These are phyloP conservation scores for Populus euphratica DNA, from an alignment of 345 rosid genomes.

Conservation along the genomic window DNA sequence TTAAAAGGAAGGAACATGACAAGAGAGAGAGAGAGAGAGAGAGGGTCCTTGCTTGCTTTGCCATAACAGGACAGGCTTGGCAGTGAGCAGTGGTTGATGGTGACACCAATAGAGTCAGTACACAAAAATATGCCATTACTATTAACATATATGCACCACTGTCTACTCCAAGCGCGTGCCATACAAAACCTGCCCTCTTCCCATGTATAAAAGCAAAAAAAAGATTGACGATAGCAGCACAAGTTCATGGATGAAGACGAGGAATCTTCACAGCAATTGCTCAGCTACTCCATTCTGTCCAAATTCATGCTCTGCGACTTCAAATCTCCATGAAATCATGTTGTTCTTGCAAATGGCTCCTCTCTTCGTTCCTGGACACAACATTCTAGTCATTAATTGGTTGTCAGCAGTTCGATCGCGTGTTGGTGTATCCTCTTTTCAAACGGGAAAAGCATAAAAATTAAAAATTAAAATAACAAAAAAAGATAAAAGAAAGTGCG, in stretches of 20 bases:
- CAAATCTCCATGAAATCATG: not conserved
- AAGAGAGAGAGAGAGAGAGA: constrained; percentile 9
- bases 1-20: not conserved
- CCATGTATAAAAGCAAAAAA: not conserved
- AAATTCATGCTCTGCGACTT: not conserved
- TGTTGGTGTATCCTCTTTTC: not conserved
- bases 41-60: constrained; percentile 12
- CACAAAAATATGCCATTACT: not conserved
- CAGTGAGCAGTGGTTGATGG: constrained; percentile 3
- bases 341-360: not conserved
- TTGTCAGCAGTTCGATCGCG: too few relatives aligned
- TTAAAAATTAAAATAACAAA: too few relatives aligned
- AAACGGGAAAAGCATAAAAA: too few relatives aligned
- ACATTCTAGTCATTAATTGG: too few relatives aligned
- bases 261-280: constrained; percentile 53
- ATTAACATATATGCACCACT: too few relatives aligned
- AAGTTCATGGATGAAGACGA: not conserved
- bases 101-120: not conserved
- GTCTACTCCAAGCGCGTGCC: constrained; percentile 5
- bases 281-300: not conserved
- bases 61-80: constrained; percentile 37
- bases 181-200: not conserved
- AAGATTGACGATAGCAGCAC: not conserved
- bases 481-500: not conserved
- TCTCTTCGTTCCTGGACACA: too few relatives aligned